phyloP scores from a whole-genome alignment of 73 alveolate species.

The Breviolum minutum region DNA sequence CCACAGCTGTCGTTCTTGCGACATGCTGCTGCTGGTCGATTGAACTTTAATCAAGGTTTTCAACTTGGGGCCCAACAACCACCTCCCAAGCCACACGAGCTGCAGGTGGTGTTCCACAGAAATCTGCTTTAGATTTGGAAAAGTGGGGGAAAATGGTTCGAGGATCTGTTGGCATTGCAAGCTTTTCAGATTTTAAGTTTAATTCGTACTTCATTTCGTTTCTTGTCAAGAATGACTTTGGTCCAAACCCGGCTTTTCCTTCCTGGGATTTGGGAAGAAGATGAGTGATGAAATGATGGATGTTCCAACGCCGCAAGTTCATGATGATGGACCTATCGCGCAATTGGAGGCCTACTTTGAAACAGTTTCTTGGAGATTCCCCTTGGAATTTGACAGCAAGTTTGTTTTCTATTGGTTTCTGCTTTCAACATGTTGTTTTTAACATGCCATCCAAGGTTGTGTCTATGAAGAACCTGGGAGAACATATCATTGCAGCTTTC shows the following conservation, averaged over 20 bases:
- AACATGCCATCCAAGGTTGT: background rate
- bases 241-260: too few species aligned
- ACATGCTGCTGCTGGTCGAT: background rate
- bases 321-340: background rate
- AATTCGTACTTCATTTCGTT: background rate
- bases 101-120: slow-evolving; percentile 38
- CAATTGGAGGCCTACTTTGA: background rate
- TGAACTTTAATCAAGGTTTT: background rate
- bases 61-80: background rate
- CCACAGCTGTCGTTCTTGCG: background rate
- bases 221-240: background rate
- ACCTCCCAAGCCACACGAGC: slow-evolving; percentile 17
- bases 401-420: background rate
- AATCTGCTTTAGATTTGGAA: background rate
- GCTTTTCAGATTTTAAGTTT: background rate
- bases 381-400: background rate
- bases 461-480: background rate
- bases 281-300: background rate
- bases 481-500: background rate
- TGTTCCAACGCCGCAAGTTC: background rate
- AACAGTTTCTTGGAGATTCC: background rate
- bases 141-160: background rate
- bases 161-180: background rate
- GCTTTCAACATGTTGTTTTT: background rate
- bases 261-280: background rate